Evolutionary conservation across 257 asterid species (phyloP), one percentile per base, ranked within the genome.

Genomic region (Lantana camara): DNA sequence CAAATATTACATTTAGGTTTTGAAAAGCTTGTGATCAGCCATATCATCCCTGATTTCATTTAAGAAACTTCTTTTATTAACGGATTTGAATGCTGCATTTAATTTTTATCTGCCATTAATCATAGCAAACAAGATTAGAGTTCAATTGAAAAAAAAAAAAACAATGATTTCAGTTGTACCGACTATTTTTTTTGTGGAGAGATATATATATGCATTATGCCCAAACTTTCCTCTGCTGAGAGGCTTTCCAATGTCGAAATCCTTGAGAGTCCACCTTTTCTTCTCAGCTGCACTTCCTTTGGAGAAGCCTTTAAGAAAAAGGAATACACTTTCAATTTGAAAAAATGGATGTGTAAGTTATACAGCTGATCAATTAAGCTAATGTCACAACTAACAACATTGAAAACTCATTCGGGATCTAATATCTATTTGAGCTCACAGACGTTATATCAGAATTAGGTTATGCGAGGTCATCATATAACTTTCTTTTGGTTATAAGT

Each of bases 181-280:
- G 12, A 85, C 97, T 95, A 79, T 81, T 73, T 83, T 92, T 65
- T 92, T 96, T 80, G 90, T 85, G 19, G 98, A 94, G 22, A 89
- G 76, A 76, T 93, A 93, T n/a, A 93, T 97, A 47, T n/a, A n/a
- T n/a, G n/a, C n/a, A n/a, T n/a, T n/a, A n/a, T 87, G 99, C 8
- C 99, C 99, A 73, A 93, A 93, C 72, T 93, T 93, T 69, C 97
- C 99, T 76, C 96, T 70, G 52, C 97, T 97, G 9, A 93, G 95
- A 67, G 99, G 99, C 86, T 93, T 93, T 68, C 99, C 97, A 7
- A 93, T 82, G 75, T 93, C 99, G 11, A 93, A 93, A 70, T 93
- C 99, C 19, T 73, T 73, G 37, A 87, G 79, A 9, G 86, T 82
- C 97, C 99, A 93, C 57, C 95, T 80, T 81, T 79, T 83, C 63